Conservation (phyloP, 352 stramenopile species). For the Globisporangium acanthophoron region DNA sequence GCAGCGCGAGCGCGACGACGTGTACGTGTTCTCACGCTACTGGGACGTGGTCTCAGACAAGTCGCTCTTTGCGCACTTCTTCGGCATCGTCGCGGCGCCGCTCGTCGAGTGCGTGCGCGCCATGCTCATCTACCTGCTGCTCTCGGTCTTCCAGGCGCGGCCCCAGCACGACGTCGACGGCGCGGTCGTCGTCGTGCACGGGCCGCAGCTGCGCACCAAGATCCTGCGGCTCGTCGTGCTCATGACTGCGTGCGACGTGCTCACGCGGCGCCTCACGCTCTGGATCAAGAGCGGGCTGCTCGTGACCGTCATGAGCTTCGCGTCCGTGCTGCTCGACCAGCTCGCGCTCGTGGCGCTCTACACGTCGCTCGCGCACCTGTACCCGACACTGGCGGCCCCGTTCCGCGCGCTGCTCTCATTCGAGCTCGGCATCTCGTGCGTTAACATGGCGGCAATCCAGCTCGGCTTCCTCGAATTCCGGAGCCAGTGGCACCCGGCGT, state of each 20-base stretch:
- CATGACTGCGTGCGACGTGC: constrained; percentile 54
- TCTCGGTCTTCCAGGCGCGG: constrained; percentile 44
- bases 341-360: constrained; percentile 54
- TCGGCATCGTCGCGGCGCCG: constrained; percentile 51
- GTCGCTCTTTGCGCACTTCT: constrained; percentile 59
- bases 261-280: constrained; percentile 48
- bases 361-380: constrained; percentile 45
- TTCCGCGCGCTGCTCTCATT: constrained; percentile 49
- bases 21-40: constrained; percentile 83
- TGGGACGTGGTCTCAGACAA: constrained; percentile 79
- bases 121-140: constrained; percentile 58
- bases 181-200: not conserved
- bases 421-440: constrained; percentile 45
- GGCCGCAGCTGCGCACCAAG: constrained; percentile 29
- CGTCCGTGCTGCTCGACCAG: constrained; percentile 66
- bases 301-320: constrained; percentile 62
- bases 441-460: constrained; percentile 51
- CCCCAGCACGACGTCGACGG: not conserved
- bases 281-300: constrained; percentile 74
- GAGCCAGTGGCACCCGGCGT: constrained; percentile 54
- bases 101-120: constrained; percentile 59
- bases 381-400: constrained; percentile 28
- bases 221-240: constrained; percentile 35
- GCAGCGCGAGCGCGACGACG: constrained; percentile 21
- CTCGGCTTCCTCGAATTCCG: constrained; percentile 54